A percentile compares a stretch with the other conserved stretches of the same genome.
phyloP scores from a whole-genome alignment of 768 basidiomycete genomes.

The Leccinum subtestaceum region DNA sequence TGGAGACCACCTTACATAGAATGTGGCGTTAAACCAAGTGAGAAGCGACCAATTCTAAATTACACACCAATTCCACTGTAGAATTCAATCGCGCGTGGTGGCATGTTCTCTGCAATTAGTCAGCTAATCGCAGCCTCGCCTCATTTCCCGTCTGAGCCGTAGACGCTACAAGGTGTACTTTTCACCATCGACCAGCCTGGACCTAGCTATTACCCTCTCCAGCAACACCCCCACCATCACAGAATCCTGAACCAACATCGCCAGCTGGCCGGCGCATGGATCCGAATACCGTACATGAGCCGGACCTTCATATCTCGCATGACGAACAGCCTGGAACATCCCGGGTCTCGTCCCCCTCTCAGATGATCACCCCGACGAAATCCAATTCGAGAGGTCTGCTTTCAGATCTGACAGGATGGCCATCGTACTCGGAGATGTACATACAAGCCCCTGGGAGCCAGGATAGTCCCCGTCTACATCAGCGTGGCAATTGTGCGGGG shows the following conservation, averaged over 20 bases:
- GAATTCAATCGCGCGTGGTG: constrained; percentile 51
- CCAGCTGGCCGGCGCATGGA: constrained; percentile 8
- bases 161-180: not conserved
- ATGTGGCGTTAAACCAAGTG: not conserved
- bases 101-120: constrained; percentile 11
- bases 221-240: not conserved
- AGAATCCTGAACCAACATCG: not conserved
- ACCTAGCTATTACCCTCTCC: not conserved
- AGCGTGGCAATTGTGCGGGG: constrained; percentile 12
- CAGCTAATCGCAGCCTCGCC: constrained; percentile 20
- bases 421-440: constrained; percentile 15
- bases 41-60: not conserved
- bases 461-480: constrained; percentile 5
- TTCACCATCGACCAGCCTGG: constrained; percentile 8
- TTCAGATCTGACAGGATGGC: constrained; percentile 14
- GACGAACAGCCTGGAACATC: constrained; percentile 1
- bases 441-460: constrained; percentile 16
- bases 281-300: not conserved
- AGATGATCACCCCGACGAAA: constrained; percentile 13
- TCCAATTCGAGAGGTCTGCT: constrained; percentile 7
- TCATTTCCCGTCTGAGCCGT: constrained; percentile 6
- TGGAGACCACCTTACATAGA: constrained; percentile 62
- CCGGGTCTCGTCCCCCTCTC: constrained; percentile 5
- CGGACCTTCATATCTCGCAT: constrained; percentile 5
- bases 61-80: constrained; percentile 73